Conservation (phyloP, 305 asterid genomes). For the Fraxinus latifolia region DNA sequence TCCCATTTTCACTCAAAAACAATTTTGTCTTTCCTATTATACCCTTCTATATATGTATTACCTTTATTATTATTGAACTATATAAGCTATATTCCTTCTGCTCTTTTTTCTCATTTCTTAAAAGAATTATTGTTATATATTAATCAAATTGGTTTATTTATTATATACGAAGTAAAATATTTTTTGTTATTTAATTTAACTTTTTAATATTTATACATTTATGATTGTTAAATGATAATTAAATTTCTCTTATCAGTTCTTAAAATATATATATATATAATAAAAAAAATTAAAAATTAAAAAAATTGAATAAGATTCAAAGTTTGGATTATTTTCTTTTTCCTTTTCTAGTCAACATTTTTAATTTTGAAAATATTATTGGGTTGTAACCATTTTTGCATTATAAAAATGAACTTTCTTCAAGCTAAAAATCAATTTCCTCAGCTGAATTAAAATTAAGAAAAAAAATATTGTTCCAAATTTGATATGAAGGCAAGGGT, state of each 20-base stretch:
- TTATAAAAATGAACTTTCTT: neutral
- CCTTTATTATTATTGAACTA: neutral
- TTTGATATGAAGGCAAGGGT: neutral
- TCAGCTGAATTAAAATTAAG: neutral
- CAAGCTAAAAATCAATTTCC: neutral
- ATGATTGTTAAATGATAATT: neutral
- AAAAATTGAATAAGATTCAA: neutral
- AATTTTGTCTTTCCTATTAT: neutral
- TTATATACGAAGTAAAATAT: neutral
- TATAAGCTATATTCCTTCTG: neutral
- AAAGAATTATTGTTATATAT: neutral
- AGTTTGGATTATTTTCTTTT: neutral
- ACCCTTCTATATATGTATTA: neutral
- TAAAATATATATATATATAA: too few species aligned
- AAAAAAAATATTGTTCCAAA: neutral
- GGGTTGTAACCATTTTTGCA: neutral
- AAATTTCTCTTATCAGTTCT: neutral
- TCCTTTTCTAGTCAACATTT: neutral
- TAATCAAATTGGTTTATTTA: neutral
- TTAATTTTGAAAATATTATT: too few species aligned
- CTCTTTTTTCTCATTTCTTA: neutral
- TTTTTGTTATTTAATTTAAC: neutral
- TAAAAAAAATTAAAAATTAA: neutral
- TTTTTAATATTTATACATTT: neutral
- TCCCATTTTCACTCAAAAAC: neutral